A percentile compares a stretch with the other conserved stretches of the same genome.
Evolutionary conservation across 1,284 basidiomycete genomes (phyloP).

Genomic region (Leccinum insolens): DNA sequence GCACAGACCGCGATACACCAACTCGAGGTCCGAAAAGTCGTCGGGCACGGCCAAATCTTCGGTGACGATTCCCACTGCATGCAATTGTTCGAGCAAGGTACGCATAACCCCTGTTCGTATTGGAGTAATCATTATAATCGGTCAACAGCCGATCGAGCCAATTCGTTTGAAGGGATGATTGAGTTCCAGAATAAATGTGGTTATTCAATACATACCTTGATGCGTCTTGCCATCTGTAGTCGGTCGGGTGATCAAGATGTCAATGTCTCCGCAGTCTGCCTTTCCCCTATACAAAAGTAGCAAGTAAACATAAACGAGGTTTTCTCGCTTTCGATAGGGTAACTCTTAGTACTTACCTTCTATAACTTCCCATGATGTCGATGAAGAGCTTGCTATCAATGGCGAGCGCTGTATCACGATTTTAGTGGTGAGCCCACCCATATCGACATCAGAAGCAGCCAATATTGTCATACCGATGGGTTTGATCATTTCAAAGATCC

Average conservation of each 20-base stretch:
- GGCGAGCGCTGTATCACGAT: slow-evolving; percentile 51
- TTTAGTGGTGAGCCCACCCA: background rate
- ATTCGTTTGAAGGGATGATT: background rate
- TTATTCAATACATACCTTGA: slow-evolving; percentile 43
- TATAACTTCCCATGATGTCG: slow-evolving; percentile 89
- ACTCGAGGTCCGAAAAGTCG: slow-evolving; percentile 67
- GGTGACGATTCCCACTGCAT: slow-evolving; percentile 62
- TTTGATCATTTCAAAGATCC: slow-evolving; percentile 74
- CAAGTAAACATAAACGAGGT: background rate
- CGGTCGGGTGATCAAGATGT: slow-evolving; percentile 82
- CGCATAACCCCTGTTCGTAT: slow-evolving; percentile 53
- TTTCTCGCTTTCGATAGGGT: background rate
- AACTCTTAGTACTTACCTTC: slow-evolving; percentile 52
- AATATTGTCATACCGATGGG: slow-evolving; percentile 52
- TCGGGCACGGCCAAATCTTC: slow-evolving; percentile 78
- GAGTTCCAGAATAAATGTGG: background rate
- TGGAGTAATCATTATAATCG: background rate
- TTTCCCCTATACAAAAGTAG: slow-evolving; percentile 56
- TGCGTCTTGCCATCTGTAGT: slow-evolving; percentile 75
- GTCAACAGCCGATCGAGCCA: background rate
- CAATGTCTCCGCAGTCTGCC: slow-evolving; percentile 84
- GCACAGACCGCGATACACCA: slow-evolving; percentile 82
- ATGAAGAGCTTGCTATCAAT: slow-evolving; percentile 77
- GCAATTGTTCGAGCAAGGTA: slow-evolving; percentile 61
- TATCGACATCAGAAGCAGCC: background rate